Base-by-base conservation (phyloP, 2,329 filamentous ascomycete species). In the Alternaria sp. region DNA sequence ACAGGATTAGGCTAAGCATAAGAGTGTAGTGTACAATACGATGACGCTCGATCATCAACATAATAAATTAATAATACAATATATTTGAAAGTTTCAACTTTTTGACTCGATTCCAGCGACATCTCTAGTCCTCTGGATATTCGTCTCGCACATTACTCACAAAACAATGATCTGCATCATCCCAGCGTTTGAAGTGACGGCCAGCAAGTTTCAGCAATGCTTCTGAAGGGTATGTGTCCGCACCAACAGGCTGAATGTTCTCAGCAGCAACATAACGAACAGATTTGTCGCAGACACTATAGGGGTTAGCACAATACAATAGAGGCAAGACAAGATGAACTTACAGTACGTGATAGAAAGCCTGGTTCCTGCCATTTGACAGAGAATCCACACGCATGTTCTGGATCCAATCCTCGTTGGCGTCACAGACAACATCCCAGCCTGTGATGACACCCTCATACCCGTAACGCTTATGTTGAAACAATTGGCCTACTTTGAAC, bases 321-420 rank as follows among this genome's bases (percentile, higher is more conserved):
- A 49, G 11, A 58, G 53, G 87, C 27, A 57, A 45, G 38, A 48
- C 20, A 54, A 46, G 43, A 25, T 59, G 51, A 49, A 88, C 93
- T 85, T 81, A 97, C 92, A 97, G 83, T 71, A 92, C 92, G 69
- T 93, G 91, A 76, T 97, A 97, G 70, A 93, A 97, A 34, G 89
- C 89, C 78, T 92, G 90, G 62, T 87, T 80, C 46, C 86, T 81
- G 2, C 88, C 89, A 54, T 83, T 80, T n/a, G 83, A 81, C 57
- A 90, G 78, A 1, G 64, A 57, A 76, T 90, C 88, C 10, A 92
- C 87, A 48, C 83, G 81, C 85, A 89, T 90, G 65, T 85, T 83
- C 74, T 83, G 81, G 73, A 87, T 90, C 89, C 85, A 91, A 61
- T 83, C 84, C 67, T 89, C 88, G 52, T 83, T 82, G 11, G 84